Percentiles rank a stretch among this genome's conserved stretches.
Conservation (phyloP, 352 stramenopile species). For the Globisporangium orthogonon region DNA sequence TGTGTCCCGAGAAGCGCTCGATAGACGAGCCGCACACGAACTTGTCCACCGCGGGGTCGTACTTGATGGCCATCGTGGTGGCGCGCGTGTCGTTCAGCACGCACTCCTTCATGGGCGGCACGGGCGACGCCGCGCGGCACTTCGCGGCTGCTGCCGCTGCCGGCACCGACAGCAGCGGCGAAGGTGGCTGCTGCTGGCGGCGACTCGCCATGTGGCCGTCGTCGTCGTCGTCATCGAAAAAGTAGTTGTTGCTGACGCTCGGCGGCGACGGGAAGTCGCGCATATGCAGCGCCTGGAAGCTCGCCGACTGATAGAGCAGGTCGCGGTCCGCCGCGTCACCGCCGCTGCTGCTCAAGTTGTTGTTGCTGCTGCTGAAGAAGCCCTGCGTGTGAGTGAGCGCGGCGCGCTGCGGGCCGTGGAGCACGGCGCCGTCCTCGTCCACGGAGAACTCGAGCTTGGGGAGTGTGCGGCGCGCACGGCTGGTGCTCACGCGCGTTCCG, state of each 20-base stretch:
- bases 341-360: conserved; percentile 2
- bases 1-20: conserved; percentile 89
- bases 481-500: conserved; percentile 51
- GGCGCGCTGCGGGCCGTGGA: conserved; percentile 66
- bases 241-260: conserved; percentile 5
- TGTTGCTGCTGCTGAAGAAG: conserved; percentile 6
- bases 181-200: not conserved
- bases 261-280: conserved; percentile 31
- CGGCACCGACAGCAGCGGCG: no score
- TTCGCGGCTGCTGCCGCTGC: not conserved
- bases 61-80: conserved; percentile 74
- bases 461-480: conserved; percentile 56
- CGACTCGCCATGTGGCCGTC: not conserved
- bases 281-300: conserved; percentile 54
- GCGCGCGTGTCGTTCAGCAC: conserved; percentile 79
- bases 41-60: conserved; percentile 47
- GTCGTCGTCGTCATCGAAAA: conserved; percentile 3
- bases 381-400: conserved; percentile 12
- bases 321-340: conserved; percentile 22
- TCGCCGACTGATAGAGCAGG: conserved; percentile 27
- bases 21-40: conserved; percentile 84
- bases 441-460: conserved; percentile 84
- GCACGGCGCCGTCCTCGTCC: conserved; percentile 72
- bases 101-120: conserved; percentile 70
- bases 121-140: not conserved